Evolutionary conservation across 306 rosid genomes (phyloP).

Genomic region (Acacia confusa): DNA sequence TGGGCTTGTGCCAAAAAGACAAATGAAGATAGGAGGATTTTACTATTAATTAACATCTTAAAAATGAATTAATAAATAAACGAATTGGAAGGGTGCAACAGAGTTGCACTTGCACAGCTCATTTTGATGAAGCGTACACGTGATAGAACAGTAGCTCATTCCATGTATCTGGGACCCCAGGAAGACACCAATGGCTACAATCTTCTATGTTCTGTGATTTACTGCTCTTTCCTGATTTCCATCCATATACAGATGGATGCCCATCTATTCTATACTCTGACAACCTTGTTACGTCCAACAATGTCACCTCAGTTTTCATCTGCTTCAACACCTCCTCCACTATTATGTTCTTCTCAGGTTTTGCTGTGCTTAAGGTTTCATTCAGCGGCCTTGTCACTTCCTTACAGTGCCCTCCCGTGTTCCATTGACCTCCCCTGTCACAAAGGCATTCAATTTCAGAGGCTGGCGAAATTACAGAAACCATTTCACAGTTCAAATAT

Average conservation of each 20-base stretch:
- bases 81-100: not conserved
- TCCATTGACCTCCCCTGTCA: conserved; percentile 88
- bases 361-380: conserved; percentile 31
- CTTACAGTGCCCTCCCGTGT: conserved; percentile 86
- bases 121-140: conserved; percentile 44
- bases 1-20: not conserved
- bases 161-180: conserved; percentile 94
- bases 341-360: conserved; percentile 58
- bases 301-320: conserved; percentile 75
- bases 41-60: conserved; percentile 7
- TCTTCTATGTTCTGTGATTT: conserved; percentile 56
- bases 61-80: not conserved
- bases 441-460: conserved; percentile 9
- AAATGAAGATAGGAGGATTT: conserved; percentile 13
- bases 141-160: conserved; percentile 69
- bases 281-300: conserved; percentile 73
- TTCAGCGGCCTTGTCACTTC: conserved; percentile 68
- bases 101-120: conserved; percentile 19
- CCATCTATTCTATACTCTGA: conserved; percentile 78
- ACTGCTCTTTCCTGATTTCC: conserved; percentile 36
- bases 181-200: conserved; percentile 99
- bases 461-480: not conserved
- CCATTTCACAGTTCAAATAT: not conserved
- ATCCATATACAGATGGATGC: conserved; percentile 81
- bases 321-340: conserved; percentile 59